Evolutionary conservation across 139 green algal genomes (phyloP).

Genomic region (Astrephomene gubernaculifera): DNA sequence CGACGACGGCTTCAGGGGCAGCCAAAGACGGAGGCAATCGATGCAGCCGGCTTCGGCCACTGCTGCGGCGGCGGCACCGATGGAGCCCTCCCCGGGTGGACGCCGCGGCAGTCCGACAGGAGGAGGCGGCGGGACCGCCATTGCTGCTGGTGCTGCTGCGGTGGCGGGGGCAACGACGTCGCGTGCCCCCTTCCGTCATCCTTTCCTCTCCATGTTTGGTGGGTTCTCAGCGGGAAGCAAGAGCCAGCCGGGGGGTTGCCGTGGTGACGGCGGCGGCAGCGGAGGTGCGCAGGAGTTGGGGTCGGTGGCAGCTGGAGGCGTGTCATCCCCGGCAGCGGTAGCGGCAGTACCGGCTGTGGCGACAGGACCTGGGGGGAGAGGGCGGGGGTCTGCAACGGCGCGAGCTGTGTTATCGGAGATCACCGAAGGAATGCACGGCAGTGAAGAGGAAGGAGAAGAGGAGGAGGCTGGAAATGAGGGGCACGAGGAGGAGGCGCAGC

Average conservation of each 20-base stretch:
- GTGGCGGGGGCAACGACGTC: not conserved
- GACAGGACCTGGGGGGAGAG: not conserved
- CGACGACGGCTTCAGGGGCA: too few relatives aligned
- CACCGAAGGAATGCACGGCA: too few relatives aligned
- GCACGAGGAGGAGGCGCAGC: not conserved
- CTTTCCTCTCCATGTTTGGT: slow-evolving; percentile 33
- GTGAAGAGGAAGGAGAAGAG: slow-evolving; percentile 28
- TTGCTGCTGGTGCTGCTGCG: too few relatives aligned
- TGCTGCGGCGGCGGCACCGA: too few relatives aligned
- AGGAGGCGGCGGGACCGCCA: too few relatives aligned
- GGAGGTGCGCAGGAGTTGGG: not conserved
- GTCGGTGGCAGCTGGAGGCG: not conserved
- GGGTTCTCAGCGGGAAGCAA: not conserved
- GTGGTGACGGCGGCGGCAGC: not conserved
- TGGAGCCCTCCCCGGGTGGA: too few relatives aligned
- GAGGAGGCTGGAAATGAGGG: not conserved
- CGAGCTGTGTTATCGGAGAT: too few relatives aligned
- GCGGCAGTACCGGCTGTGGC: not conserved
- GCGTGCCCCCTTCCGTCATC: slow-evolving; percentile 2
- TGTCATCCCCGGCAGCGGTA: not conserved
- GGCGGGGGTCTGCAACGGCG: not conserved
- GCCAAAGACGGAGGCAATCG: too few relatives aligned
- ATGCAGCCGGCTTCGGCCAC: too few relatives aligned
- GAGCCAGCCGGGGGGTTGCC: not conserved
- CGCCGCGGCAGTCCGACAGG: too few relatives aligned